Evolutionary conservation across 768 basidiomycete genomes (phyloP).

Genomic region (Lanmaoa rubissima): DNA sequence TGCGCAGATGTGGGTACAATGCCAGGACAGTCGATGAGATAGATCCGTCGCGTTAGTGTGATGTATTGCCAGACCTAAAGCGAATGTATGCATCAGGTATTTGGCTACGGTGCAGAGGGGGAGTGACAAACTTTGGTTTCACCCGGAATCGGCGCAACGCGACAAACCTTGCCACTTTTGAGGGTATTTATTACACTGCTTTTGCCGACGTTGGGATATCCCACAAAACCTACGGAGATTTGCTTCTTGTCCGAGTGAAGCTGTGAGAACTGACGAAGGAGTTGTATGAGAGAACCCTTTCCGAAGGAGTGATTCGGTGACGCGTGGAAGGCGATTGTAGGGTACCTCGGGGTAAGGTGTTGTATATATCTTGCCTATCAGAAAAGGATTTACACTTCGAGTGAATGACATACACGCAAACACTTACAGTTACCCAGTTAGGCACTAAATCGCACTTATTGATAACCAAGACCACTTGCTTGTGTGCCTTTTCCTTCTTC

Average conservation of each 20-base stretch:
- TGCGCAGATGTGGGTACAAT: slow-evolving; percentile 93
- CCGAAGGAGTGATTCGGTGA: slow-evolving; percentile 99
- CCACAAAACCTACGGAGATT: slow-evolving; percentile 96
- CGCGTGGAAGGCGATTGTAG: slow-evolving; percentile 97
- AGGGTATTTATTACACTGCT: slow-evolving; percentile 97
- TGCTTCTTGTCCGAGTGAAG: slow-evolving; percentile 99
- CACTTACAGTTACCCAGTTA: slow-evolving; percentile 94
- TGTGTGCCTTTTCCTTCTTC: slow-evolving; percentile 95
- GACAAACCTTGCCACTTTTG: slow-evolving; percentile 97
- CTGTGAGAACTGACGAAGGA: slow-evolving; percentile 93
- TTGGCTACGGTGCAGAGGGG: not conserved
- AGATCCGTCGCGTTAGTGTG: slow-evolving; percentile 92
- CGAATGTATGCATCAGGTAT: not conserved
- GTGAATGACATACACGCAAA: not conserved
- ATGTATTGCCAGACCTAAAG: slow-evolving; percentile 97
- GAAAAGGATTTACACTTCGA: not conserved
- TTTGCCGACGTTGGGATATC: slow-evolving; percentile 98
- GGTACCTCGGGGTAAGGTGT: slow-evolving; percentile 90
- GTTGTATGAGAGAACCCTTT: slow-evolving; percentile 96
- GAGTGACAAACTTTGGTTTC: slow-evolving; percentile 76
- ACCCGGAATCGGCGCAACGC: slow-evolving; percentile 93
- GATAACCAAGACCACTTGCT: slow-evolving; percentile 93
- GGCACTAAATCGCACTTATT: slow-evolving; percentile 99
- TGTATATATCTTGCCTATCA: slow-evolving; percentile 90
- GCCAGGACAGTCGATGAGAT: slow-evolving; percentile 98